Evolutionary conservation across 441 rosid species (phyloP), one percentile per base, ranked within the genome.

Genomic region (Biscutella laevigata): DNA sequence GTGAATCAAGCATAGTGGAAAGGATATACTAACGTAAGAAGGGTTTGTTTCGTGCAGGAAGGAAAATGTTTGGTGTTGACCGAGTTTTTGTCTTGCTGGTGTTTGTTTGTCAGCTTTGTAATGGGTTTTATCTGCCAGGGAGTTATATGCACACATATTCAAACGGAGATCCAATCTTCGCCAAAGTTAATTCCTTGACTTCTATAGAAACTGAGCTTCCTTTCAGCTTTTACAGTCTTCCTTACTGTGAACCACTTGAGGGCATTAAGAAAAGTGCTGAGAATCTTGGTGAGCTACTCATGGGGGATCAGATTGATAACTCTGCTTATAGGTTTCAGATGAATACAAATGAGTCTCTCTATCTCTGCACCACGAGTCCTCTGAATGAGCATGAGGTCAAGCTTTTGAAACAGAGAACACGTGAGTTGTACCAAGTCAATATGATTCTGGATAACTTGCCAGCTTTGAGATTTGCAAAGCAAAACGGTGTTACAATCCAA

Each of bases 291-390:
- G 96, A 91, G 69, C 94, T 88, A 53, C 96, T 91, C 21, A 82
- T 91, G 98, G 98, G 98, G 40, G 98, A 88, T 72, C 95, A 80
- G 76, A 85, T 88, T 20, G 95, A 85, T 64, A 88, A 82, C 72
- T 88, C 98, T 1, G 81, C 96, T 1, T 91, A 91, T 50, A 71
- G 81, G 72, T 91, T 91, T 68, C 74, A 63, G 26, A 88, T 88
- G 86, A 77, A 83, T 63, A 37, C 58, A 8, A 85, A 82, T 8
- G 98, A 91, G 76, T 75, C 91, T 11, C 67, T 85, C 42, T 91
- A 73, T 67, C 84, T 91, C 44, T 85, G 95, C 60, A 83, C 85
- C 32, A 88, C 87, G 0, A 49, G 32, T 2, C 61, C 59, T 1
- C 47, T 88, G 72, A 81, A 66, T 29, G 90, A 81, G 71, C 79